Evolutionary conservation across 495 filamentous ascomycete species (phyloP), one percentile per base, ranked within the genome.

Genomic region (Poronia punctata): DNA sequence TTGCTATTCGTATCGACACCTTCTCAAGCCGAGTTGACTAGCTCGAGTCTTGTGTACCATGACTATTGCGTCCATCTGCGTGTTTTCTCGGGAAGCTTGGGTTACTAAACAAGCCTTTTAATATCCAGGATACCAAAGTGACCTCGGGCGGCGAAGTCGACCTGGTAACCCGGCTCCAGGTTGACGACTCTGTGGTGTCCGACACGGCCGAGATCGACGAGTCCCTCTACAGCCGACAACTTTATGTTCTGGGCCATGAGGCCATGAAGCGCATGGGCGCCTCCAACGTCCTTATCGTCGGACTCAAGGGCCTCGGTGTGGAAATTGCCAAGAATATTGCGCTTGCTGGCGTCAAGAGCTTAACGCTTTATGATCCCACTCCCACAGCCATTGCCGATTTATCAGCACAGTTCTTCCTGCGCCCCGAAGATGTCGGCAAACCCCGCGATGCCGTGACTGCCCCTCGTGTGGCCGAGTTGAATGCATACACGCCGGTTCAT

Each of bases 281-380:
- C 35, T 97, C 93, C 15, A 88, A 97, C 60, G 79, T 99, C 30
- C 83, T 99, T 14, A 77, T 99, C 37, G 84, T 88, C 37, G 93
- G 93, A 38, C 66, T 96, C 50, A 87, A 88, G 59, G 92, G 93
- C 14, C 76, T 99, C 22, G 93, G 93, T 66, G 88, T 95, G 34
- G 93, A 99, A 66, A 95, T 99, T 56, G 90, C 93, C 49, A 99
- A 99, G 73, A 97, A 99, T 52, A 86, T 99, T 58, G 93, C 92
- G 22, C 84, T 99, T 49, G 93, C 93, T 43, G 93, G 93, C 54
- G 93, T 80, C 56, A 76, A 79, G 61, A 79, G 74, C 46, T 73
- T 97, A 30, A 94, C 93, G 7, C 74, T 97, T 31, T 83, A 82
- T 65, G 84, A 93, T 55, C 84, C 88, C 18, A 77, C 80, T n/a